phyloP scores from a whole-genome alignment of 495 filamentous ascomycete genomes.

The Aspergillus conjunctus region DNA sequence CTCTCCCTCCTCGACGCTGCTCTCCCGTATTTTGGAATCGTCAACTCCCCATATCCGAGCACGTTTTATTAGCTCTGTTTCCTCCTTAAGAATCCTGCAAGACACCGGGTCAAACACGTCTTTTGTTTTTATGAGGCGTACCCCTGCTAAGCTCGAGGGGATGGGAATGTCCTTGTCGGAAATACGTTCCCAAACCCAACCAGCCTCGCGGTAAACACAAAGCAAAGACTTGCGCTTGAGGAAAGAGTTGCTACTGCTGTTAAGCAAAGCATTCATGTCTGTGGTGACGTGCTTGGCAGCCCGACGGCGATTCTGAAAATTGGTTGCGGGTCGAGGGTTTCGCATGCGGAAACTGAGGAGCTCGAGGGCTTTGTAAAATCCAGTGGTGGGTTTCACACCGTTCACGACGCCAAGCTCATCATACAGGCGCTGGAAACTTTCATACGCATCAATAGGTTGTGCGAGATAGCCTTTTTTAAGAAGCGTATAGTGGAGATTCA shows the following conservation, averaged over 20 bases:
- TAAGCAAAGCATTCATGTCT: neutral
- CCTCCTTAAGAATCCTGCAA: neutral
- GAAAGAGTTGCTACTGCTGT: neutral
- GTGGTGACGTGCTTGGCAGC: neutral
- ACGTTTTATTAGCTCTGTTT: neutral
- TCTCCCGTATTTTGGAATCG: neutral
- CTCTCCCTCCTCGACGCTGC: too few relatives aligned
- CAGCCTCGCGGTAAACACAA: conserved; percentile 1
- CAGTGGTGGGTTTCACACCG: neutral
- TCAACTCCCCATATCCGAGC: neutral
- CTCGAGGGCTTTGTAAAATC: neutral
- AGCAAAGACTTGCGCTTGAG: conserved; percentile 1
- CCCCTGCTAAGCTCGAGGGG: neutral
- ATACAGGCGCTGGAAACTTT: neutral
- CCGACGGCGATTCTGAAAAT: neutral
- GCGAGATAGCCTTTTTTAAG: conserved; percentile 9
- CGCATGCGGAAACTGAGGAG: neutral
- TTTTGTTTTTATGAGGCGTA: neutral
- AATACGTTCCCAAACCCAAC: neutral
- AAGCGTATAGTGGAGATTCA: conserved; percentile 10
- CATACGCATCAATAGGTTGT: neutral
- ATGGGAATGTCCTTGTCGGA: neutral
- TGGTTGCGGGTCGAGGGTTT: neutral
- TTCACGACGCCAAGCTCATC: neutral
- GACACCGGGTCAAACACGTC: neutral